phyloP scores from a whole-genome alignment of 129 eudicot genomes.

The Pittosporum tobira region DNA sequence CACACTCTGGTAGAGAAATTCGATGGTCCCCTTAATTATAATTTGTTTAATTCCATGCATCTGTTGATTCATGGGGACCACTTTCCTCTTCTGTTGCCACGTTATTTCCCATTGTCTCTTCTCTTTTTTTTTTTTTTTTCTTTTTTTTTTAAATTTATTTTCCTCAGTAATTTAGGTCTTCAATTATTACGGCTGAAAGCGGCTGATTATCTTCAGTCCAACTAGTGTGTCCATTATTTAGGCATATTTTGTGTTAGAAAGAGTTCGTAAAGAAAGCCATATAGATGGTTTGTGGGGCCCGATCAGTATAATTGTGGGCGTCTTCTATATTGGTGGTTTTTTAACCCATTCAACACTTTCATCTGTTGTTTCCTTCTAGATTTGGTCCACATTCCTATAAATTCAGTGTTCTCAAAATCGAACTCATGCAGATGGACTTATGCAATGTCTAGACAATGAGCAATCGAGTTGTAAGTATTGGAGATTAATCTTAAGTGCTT shows the following conservation, averaged over 20 bases:
- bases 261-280: not conserved
- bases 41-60: conserved; percentile 7
- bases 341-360: conserved; percentile 6
- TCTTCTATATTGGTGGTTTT: conserved; percentile 11
- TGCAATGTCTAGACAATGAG: too few relatives aligned
- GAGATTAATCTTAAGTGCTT: too few relatives aligned
- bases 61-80: conserved; percentile 15
- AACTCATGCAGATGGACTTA: too few relatives aligned
- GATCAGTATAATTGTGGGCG: conserved; percentile 10
- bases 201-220: not conserved
- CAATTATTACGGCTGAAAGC: not conserved
- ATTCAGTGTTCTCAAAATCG: too few relatives aligned
- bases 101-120: conserved; percentile 1
- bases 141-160: not conserved
- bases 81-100: conserved; percentile 9
- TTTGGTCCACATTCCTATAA: too few relatives aligned
- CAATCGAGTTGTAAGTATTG: too few relatives aligned
- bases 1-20: not conserved
- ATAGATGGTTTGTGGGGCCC: conserved; percentile 7
- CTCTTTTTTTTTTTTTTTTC: not conserved
- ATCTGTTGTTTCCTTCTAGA: not conserved
- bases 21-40: conserved; percentile 3
- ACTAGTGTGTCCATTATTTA: not conserved
- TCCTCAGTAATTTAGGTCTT: conserved; percentile 1
- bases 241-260: not conserved